These are phyloP conservation scores for Solanum corneliomulleri DNA, from an alignment of 257 asterid genomes.

Conservation along the genomic window DNA sequence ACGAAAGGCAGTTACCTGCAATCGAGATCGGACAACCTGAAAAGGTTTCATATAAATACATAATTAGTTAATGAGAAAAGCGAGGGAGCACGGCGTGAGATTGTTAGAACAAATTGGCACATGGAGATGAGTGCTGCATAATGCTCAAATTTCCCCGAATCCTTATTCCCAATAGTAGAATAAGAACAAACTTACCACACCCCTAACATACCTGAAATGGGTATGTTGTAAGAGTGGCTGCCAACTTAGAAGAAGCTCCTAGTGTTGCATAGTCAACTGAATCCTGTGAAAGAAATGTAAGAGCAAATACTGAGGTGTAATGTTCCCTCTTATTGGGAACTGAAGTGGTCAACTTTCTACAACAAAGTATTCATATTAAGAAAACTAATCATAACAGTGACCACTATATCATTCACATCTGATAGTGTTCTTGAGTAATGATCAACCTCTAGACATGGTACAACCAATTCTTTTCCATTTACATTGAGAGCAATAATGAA, in stretches of 20 bases:
- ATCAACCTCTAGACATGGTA: not conserved
- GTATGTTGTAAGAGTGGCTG: constrained; percentile 63
- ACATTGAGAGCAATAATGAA: not conserved
- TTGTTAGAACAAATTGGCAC: not conserved
- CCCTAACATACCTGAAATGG: constrained; percentile 67
- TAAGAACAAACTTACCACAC: not conserved
- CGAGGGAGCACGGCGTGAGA: not conserved
- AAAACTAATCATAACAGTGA: not conserved
- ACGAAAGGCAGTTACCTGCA: constrained; percentile 48
- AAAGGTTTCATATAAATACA: constrained; percentile 5
- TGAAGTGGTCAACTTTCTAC: not conserved
- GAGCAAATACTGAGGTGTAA: not conserved
- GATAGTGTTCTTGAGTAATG: not conserved
- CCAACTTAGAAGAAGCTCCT: constrained; percentile 88
- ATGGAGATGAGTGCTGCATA: not conserved
- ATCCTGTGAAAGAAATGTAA: constrained; percentile 31
- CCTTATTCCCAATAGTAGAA: not conserved
- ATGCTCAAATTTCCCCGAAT: not conserved
- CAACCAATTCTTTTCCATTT: not conserved
- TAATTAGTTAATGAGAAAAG: not conserved
- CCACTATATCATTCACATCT: not conserved
- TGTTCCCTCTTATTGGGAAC: not conserved
- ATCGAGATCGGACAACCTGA: constrained; percentile 91
- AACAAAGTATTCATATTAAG: not conserved
- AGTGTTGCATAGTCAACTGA: constrained; percentile 72